These are phyloP conservation scores for Venturia carpophila DNA, from an alignment of 2,329 filamentous ascomycete genomes.

Conservation along the genomic window DNA sequence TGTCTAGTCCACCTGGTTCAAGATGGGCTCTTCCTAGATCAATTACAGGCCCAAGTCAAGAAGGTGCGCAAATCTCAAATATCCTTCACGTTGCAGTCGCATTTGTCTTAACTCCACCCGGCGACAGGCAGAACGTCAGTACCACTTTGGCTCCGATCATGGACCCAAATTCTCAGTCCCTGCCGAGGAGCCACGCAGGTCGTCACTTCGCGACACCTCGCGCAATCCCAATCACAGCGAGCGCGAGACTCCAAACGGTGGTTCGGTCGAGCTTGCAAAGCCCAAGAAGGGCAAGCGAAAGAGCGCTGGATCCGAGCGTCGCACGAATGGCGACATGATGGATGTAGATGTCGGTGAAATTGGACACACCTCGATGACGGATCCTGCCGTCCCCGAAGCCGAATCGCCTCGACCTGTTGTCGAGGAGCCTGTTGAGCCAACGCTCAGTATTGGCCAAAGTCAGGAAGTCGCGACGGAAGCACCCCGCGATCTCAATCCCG, in stretches of 20 bases:
- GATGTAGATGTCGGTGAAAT: conserved; percentile 36
- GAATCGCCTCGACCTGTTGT: conserved; percentile 33
- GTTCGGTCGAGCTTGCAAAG: not conserved
- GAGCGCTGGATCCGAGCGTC: conserved; percentile 27
- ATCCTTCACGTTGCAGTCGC: not conserved
- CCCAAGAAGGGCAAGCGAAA: conserved; percentile 23
- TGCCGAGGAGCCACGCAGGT: conserved; percentile 26
- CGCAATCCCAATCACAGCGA: conserved; percentile 8
- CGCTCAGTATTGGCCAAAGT: conserved; percentile 33
- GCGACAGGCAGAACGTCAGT: conserved; percentile 24
- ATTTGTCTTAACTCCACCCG: not conserved
- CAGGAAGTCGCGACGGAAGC: conserved; percentile 22
- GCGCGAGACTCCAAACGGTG: conserved; percentile 11
- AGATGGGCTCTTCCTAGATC: conserved; percentile 49
- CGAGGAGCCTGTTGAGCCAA: conserved; percentile 31
- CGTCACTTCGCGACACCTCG: not conserved
- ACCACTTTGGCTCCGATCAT: conserved; percentile 34
- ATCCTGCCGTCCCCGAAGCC: conserved; percentile 32
- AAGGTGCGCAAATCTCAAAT: conserved; percentile 24
- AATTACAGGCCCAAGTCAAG: conserved; percentile 32
- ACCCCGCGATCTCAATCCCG: conserved; percentile 23
- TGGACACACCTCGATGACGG: conserved; percentile 23
- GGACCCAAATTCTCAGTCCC: conserved; percentile 32
- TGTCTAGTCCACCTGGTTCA: conserved; percentile 55
- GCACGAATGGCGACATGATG: conserved; percentile 41